Conservation (phyloP, 768 basidiomycete genomes). For the Xerocomellus intermedius region DNA sequence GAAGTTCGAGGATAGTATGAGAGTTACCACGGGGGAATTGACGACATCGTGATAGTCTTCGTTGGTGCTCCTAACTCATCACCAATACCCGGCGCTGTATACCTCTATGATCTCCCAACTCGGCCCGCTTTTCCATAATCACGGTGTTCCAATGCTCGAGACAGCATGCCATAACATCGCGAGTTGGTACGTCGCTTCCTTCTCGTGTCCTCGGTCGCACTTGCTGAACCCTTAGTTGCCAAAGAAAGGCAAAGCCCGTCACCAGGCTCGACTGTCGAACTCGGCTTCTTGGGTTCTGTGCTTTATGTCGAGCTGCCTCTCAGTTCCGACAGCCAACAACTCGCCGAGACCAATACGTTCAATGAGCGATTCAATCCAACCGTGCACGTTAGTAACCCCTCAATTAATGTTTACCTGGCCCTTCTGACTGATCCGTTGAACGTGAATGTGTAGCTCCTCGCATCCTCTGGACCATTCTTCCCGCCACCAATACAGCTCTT, state of each 20-base stretch:
- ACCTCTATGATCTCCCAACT: constrained; percentile 62
- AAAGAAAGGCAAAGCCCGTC: constrained; percentile 76
- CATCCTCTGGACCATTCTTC: constrained; percentile 56
- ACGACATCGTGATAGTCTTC: constrained; percentile 14
- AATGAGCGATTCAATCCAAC: constrained; percentile 51
- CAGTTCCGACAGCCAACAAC: constrained; percentile 68
- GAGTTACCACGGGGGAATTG: neutral
- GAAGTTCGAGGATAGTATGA: neutral
- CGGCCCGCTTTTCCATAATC: constrained; percentile 69
- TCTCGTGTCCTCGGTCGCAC: neutral
- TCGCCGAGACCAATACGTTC: constrained; percentile 52
- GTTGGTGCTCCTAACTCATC: constrained; percentile 79
- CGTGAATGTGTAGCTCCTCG: constrained; percentile 54
- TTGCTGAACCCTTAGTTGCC: constrained; percentile 21
- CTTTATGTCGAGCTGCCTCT: constrained; percentile 72
- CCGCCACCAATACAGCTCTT: constrained; percentile 61
- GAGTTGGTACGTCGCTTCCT: constrained; percentile 59
- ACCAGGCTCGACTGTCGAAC: constrained; percentile 64
- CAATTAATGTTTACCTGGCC: no score
- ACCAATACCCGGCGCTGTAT: constrained; percentile 82
- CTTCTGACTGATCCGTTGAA: neutral
- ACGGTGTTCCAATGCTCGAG: constrained; percentile 81
- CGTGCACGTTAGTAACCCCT: constrained; percentile 41
- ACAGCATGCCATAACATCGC: constrained; percentile 84
- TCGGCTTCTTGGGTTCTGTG: constrained; percentile 82